Evolutionary conservation across 768 basidiomycete genomes (phyloP).

Genomic region (Auricularia heimuer): DNA sequence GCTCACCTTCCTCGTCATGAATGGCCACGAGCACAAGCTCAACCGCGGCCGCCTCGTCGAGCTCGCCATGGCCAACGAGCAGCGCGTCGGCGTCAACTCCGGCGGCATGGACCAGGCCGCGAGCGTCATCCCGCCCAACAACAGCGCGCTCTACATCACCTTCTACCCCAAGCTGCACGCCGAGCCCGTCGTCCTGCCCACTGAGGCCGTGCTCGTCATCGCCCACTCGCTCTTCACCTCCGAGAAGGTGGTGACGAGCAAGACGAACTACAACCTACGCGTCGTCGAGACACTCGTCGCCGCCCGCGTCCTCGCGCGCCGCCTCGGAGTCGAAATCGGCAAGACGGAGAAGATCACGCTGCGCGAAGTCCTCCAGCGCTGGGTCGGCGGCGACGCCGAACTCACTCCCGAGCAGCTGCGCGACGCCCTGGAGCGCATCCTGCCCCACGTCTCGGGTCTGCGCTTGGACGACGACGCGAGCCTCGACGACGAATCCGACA

Average conservation of each 20-base stretch:
- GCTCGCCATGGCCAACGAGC: conserved; percentile 79
- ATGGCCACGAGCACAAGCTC: conserved; percentile 46
- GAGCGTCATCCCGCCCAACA: conserved; percentile 54
- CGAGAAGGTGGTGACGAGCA: conserved; percentile 70
- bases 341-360: conserved; percentile 50
- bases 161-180: conserved; percentile 71
- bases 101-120: conserved; percentile 91
- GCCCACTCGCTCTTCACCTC: conserved; percentile 79
- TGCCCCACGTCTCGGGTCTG: conserved; percentile 41
- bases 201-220: conserved; percentile 52
- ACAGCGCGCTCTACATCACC: conserved; percentile 66
- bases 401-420: conserved; percentile 37
- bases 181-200: conserved; percentile 53
- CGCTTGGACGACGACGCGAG: conserved; percentile 26
- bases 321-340: conserved; percentile 37
- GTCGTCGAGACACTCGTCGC: conserved; percentile 85
- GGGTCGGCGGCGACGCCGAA: conserved; percentile 41
- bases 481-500: conserved; percentile 28
- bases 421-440: conserved; percentile 37
- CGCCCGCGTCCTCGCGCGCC: conserved; percentile 59
- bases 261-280: conserved; percentile 75
- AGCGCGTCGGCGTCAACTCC: conserved; percentile 71
- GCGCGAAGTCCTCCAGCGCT: conserved; percentile 55
- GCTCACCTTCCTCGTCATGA: conserved; percentile 68
- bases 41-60: conserved; percentile 65